Evolutionary conservation across 2,329 filamentous ascomycete species (phyloP).

Genomic region (Ascochyta clinopodiicola): DNA sequence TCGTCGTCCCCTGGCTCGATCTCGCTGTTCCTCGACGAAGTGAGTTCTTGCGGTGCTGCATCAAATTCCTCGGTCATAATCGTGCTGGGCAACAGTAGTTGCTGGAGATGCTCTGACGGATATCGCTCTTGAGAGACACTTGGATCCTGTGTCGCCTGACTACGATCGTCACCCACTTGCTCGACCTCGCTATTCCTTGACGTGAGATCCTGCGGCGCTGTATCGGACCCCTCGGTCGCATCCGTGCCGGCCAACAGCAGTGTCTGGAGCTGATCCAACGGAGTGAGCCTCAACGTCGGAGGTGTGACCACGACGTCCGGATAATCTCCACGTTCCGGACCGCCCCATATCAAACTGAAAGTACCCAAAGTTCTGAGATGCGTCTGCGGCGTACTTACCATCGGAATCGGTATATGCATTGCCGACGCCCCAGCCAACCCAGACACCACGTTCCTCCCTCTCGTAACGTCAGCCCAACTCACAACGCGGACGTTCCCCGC

Average conservation of each 20-base stretch:
- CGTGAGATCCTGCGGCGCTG: neutral
- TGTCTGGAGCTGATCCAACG: neutral
- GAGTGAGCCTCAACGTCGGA: neutral
- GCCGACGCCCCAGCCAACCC: neutral
- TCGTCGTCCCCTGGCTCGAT: neutral
- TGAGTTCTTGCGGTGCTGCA: neutral
- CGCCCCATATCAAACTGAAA: neutral
- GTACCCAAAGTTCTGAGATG: neutral
- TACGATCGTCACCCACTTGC: neutral
- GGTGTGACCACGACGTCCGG: neutral
- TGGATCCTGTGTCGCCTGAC: neutral
- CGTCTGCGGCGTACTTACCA: neutral
- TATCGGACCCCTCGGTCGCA: neutral
- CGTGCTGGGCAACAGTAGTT: neutral
- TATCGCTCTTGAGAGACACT: neutral
- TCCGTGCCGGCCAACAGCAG: neutral
- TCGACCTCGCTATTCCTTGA: neutral
- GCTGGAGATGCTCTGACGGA: neutral
- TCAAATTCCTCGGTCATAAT: neutral
- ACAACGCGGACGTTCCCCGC: neutral
- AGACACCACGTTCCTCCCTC: neutral
- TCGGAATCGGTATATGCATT: neutral
- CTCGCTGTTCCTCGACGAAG: neutral
- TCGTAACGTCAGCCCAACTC: constrained; percentile 3
- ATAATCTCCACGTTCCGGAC: neutral